Evolutionary conservation across 495 filamentous ascomycete species (phyloP).

Genomic region (Delitschia confertaspora): DNA sequence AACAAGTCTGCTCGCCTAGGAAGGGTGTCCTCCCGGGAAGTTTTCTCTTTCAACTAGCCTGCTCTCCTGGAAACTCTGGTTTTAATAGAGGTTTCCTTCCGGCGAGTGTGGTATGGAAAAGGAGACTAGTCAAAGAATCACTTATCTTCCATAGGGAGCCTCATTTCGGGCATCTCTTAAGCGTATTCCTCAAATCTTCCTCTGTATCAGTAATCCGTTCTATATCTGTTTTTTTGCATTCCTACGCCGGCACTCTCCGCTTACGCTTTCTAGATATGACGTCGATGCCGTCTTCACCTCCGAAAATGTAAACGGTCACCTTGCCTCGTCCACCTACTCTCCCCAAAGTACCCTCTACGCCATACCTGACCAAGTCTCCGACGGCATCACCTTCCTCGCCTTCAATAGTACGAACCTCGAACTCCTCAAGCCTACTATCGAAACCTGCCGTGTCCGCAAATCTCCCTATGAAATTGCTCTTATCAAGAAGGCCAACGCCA

Average conservation of each 20-base stretch:
- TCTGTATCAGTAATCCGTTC: not conserved
- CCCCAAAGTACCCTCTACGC: constrained; percentile 52
- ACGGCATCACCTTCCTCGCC: constrained; percentile 52
- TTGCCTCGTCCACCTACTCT: constrained; percentile 43
- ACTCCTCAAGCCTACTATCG: constrained; percentile 65
- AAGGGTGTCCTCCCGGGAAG: no score
- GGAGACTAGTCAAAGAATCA: no score
- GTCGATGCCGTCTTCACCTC: constrained; percentile 67
- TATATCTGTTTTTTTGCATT: not conserved
- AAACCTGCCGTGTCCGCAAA: constrained; percentile 69
- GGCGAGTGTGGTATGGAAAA: no score
- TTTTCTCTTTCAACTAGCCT: no score
- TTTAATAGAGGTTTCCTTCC: no score
- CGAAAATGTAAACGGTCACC: constrained; percentile 57
- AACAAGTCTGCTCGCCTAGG: no score
- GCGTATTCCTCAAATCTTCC: no score
- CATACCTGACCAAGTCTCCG: constrained; percentile 62
- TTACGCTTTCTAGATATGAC: constrained; percentile 56
- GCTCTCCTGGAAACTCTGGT: no score
- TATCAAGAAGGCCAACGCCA: constrained; percentile 70
- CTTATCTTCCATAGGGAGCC: no score
- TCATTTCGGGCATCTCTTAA: no score
- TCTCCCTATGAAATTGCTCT: constrained; percentile 78
- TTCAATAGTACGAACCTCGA: constrained; percentile 54
- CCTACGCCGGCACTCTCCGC: not conserved